phyloP scores from a whole-genome alignment of 495 filamentous ascomycete genomes.

The Podospora pseudoanserina region DNA sequence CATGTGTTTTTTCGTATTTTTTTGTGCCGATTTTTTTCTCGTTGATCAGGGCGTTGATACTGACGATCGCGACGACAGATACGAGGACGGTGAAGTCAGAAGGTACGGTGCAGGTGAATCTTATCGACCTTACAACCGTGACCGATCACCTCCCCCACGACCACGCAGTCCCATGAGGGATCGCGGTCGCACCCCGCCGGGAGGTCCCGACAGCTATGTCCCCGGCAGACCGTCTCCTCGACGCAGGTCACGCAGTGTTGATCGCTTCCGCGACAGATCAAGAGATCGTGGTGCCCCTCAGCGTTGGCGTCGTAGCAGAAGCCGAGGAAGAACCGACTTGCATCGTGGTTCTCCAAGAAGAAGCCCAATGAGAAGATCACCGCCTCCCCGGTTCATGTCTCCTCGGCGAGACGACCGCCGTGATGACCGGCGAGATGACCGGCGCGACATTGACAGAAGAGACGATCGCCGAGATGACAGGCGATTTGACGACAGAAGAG shows the following conservation, averaged over 20 bases:
- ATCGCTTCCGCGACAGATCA: constrained; percentile 37
- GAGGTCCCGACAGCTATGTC: constrained; percentile 35
- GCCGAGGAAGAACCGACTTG: constrained; percentile 37
- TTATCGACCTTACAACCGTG: constrained; percentile 50
- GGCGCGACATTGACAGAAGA: constrained; percentile 7
- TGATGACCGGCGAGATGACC: constrained; percentile 8
- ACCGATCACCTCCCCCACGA: constrained; percentile 42
- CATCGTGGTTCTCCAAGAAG: constrained; percentile 39
- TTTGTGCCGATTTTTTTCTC: not conserved
- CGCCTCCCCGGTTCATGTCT: constrained; percentile 36
- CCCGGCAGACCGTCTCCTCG: constrained; percentile 37
- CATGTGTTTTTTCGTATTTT: not conserved
- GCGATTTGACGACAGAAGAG: constrained; percentile 7
- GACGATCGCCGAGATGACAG: constrained; percentile 2
- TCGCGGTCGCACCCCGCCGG: constrained; percentile 32
- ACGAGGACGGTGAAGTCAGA: constrained; percentile 54
- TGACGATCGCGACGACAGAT: constrained; percentile 31
- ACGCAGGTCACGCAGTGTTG: constrained; percentile 32
- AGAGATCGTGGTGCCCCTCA: constrained; percentile 36
- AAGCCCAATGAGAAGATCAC: constrained; percentile 31
- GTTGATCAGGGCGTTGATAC: not conserved
- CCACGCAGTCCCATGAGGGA: constrained; percentile 43
- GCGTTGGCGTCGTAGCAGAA: constrained; percentile 38
- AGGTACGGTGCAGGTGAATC: constrained; percentile 56
- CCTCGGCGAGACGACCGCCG: constrained; percentile 39